Percentiles rank a stretch among this genome's conserved stretches.
phyloP scores from a whole-genome alignment of 345 rosid genomes.

The Populus deltoides region DNA sequence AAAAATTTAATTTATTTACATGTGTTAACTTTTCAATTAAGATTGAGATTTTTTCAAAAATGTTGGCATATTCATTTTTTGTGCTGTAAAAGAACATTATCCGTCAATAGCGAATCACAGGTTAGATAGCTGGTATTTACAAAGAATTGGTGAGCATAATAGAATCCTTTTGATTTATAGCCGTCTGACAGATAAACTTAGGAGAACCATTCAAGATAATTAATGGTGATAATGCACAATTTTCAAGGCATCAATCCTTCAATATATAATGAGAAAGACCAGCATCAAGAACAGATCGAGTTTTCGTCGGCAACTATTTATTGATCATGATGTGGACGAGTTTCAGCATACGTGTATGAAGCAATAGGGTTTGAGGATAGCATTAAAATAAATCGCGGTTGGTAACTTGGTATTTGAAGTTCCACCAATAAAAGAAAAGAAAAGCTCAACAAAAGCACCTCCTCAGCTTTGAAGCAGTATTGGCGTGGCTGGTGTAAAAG shows the following conservation, averaged over 20 bases:
- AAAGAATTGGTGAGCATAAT: no score
- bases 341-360: not conserved
- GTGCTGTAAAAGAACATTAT: no score
- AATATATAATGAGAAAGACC: not conserved
- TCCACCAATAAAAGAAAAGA: not conserved
- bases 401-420: not conserved
- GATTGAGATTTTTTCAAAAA: no score
- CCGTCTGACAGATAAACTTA: not conserved
- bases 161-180: not conserved
- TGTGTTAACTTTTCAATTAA: no score
- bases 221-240: not conserved
- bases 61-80: no score
- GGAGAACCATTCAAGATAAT: not conserved
- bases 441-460: no score
- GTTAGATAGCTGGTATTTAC: no score
- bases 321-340: not conserved
- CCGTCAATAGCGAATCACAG: no score
- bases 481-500: not conserved
- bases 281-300: not conserved
- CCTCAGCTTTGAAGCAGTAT: no score
- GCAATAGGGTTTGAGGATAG: not conserved
- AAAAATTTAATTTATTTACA: no score
- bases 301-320: slow-evolving; percentile 3
- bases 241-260: not conserved
- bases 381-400: not conserved